Conservation (phyloP, 768 basidiomycete genomes). For the Dictyophora rubrovolvata region DNA sequence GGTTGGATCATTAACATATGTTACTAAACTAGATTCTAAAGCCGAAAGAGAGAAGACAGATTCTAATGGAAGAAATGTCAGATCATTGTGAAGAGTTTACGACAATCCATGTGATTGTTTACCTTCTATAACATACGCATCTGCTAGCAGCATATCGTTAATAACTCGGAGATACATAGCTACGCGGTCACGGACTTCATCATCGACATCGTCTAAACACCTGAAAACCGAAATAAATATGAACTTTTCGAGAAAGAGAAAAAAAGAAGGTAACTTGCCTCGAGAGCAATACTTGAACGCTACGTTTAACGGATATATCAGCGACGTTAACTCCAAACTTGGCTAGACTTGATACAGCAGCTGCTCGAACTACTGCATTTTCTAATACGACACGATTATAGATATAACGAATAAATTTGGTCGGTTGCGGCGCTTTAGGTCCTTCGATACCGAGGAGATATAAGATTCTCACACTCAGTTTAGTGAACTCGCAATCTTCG, state of each 20-base stretch:
- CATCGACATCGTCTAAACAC: constrained; percentile 96
- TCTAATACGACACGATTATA: constrained; percentile 99
- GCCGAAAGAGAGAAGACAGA: constrained; percentile 87
- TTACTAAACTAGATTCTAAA: constrained; percentile 84
- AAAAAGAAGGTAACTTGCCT: constrained; percentile 37
- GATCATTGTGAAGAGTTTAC: constrained; percentile 5
- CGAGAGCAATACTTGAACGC: constrained; percentile 77
- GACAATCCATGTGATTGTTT: constrained; percentile 12
- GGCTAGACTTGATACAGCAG: constrained; percentile 87
- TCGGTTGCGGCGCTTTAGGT: constrained; percentile 90
- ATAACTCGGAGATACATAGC: constrained; percentile 87
- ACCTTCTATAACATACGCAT: constrained; percentile 91
- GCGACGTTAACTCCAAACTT: constrained; percentile 91
- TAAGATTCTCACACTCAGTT: constrained; percentile 93
- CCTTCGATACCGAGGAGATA: constrained; percentile 94
- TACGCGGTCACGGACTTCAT: constrained; percentile 96
- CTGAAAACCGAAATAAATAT: constrained; percentile 27
- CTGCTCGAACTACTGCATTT: constrained; percentile 94
- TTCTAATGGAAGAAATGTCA: constrained; percentile 38
- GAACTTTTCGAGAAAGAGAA: not conserved
- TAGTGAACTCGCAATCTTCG: constrained; percentile 99
- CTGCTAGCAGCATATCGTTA: constrained; percentile 68
- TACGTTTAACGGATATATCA: constrained; percentile 70
- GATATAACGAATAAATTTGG: constrained; percentile 98
- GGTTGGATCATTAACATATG: constrained; percentile 79